A percentile compares a stretch with the other conserved stretches of the same genome.
Evolutionary conservation across 2,329 filamentous ascomycete species (phyloP).

Genomic region (Aspergillus sp.): DNA sequence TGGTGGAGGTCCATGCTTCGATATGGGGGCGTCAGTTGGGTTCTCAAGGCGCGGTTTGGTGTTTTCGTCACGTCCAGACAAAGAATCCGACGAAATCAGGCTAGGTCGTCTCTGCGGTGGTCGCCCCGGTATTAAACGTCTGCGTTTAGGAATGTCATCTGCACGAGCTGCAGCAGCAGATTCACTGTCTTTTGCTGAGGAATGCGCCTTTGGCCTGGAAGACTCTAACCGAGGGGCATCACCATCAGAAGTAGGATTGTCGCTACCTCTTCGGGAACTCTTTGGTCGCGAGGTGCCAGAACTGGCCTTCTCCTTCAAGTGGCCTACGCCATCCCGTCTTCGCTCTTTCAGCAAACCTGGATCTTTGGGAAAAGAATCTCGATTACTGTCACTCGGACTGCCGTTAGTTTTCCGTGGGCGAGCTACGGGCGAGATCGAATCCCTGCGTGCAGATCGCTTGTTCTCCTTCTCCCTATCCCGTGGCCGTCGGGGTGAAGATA

Average conservation of each 20-base stretch:
- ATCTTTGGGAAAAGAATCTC: constrained; percentile 21
- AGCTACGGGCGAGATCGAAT: constrained; percentile 37
- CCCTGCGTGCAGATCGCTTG: constrained; percentile 26
- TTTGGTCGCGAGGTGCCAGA: constrained; percentile 17
- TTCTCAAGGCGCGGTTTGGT: constrained; percentile 26
- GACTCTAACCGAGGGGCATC: constrained; percentile 23
- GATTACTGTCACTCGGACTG: constrained; percentile 25
- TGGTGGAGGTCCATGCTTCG: constrained; percentile 12
- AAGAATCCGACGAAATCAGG: constrained; percentile 36
- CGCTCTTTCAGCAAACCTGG: constrained; percentile 18
- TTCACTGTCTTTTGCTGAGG: constrained; percentile 28
- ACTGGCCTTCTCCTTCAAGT: constrained; percentile 19
- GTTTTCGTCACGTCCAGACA: constrained; percentile 34
- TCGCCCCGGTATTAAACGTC: constrained; percentile 38
- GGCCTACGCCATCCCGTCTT: constrained; percentile 16
- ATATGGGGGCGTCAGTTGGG: constrained; percentile 16
- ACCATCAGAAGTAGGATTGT: constrained; percentile 25
- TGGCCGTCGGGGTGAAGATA: constrained; percentile 34
- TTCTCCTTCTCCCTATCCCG: constrained; percentile 37
- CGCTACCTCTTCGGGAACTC: constrained; percentile 17
- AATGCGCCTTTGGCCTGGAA: constrained; percentile 23
- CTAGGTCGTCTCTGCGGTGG: constrained; percentile 35
- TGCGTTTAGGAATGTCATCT: constrained; percentile 34
- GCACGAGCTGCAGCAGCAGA: constrained; percentile 17
- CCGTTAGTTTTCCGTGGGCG: constrained; percentile 25